Evolutionary conservation across 1,284 basidiomycete genomes (phyloP).

Genomic region (Cutaneotrichosporon sp.): DNA sequence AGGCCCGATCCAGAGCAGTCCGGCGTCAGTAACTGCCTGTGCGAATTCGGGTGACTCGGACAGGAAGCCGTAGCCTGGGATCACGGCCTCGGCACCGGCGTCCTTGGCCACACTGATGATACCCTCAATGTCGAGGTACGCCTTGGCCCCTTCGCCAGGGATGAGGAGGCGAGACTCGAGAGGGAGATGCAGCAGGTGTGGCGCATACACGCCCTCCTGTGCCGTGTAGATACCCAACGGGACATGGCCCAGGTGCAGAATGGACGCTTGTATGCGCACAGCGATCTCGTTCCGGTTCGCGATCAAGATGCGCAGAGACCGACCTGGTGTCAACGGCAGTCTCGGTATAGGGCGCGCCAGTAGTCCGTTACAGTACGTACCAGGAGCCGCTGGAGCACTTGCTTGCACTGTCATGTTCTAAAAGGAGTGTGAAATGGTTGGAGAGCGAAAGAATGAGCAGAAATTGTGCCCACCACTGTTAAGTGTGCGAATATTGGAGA

Average conservation of each 20-base stretch:
- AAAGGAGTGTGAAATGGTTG: too few relatives aligned
- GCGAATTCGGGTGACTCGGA: conserved; percentile 66
- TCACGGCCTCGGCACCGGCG: conserved; percentile 14
- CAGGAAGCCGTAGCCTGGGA: conserved; percentile 75
- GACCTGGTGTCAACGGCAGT: conserved; percentile 2
- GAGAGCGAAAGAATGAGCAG: too few relatives aligned
- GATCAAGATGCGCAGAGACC: conserved; percentile 15
- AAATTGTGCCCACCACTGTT: not conserved
- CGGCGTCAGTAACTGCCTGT: conserved; percentile 51
- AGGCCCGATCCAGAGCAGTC: conserved; percentile 62
- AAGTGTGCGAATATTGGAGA: not conserved
- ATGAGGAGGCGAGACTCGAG: conserved; percentile 9
- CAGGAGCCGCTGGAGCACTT: not conserved
- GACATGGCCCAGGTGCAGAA: conserved; percentile 12
- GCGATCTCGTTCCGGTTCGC: conserved; percentile 21
- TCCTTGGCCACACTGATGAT: conserved; percentile 11
- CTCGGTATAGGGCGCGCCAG: too few relatives aligned
- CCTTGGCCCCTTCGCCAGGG: conserved; percentile 13
- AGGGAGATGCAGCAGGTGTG: conserved; percentile 13
- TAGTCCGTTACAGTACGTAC: not conserved
- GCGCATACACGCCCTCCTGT: conserved; percentile 7
- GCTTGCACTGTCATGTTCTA: not conserved
- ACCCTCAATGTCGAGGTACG: conserved; percentile 14
- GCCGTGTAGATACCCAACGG: conserved; percentile 17
- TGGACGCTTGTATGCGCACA: conserved; percentile 15